Conservation (phyloP, 2,329 filamentous ascomycete genomes). For the Ramichloridium luteum region DNA sequence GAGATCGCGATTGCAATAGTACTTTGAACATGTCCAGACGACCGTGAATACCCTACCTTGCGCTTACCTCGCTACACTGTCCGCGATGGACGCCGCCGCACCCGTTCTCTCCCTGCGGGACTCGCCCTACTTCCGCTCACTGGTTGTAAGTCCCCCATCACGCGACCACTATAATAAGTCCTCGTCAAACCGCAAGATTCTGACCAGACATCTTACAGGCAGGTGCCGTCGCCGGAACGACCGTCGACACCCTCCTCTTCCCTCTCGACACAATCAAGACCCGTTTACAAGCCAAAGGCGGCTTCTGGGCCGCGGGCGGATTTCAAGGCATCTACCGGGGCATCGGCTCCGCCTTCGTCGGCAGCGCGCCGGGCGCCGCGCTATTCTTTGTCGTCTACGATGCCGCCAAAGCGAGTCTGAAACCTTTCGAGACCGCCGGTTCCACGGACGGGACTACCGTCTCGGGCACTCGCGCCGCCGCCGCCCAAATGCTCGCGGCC, state of each 20-base stretch:
- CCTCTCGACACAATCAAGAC: conserved; percentile 99
- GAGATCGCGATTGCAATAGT: too few species aligned
- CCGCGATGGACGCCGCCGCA: too few species aligned
- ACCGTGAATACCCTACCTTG: too few species aligned
- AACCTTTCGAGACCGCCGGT: not conserved
- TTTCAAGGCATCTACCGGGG: conserved; percentile 89
- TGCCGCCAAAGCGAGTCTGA: conserved; percentile 16
- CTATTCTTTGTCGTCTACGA: conserved; percentile 62
- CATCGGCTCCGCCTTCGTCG: conserved; percentile 77
- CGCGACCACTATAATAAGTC: too few species aligned
- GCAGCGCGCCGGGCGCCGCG: conserved; percentile 83
- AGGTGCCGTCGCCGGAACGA: conserved; percentile 84
- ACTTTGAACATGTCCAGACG: too few species aligned
- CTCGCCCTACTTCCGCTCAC: too few species aligned
- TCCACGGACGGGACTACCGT: conserved; percentile 10
- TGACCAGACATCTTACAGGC: conserved; percentile 39
- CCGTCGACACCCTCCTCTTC: conserved; percentile 91
- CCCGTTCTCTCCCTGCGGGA: too few species aligned
- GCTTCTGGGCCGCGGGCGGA: conserved; percentile 73
- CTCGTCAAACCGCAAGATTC: too few species aligned
- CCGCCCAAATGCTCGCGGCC: conserved; percentile 69
- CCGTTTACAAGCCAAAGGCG: conserved; percentile 70
- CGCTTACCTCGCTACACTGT: too few species aligned
- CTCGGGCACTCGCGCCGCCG: conserved; percentile 22
- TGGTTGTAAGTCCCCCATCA: too few species aligned